Conservation (phyloP, 2,329 filamentous ascomycete genomes). For the Colletotrichum melonis region DNA sequence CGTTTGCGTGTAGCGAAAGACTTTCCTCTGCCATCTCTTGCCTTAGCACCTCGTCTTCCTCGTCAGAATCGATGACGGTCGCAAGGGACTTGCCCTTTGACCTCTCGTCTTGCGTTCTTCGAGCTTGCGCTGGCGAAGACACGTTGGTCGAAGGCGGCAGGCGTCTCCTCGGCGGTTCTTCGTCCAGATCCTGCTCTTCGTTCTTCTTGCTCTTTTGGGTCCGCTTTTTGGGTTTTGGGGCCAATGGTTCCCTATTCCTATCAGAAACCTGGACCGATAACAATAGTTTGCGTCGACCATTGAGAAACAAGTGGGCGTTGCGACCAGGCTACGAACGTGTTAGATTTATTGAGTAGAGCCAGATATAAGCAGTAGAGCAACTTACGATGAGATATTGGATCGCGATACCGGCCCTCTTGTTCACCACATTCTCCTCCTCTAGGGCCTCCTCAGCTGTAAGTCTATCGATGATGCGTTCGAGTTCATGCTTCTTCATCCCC, state of each 20-base stretch:
- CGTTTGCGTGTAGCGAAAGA: slow-evolving; percentile 52
- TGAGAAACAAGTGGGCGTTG: slow-evolving; percentile 55
- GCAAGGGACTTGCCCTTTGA: slow-evolving; percentile 45
- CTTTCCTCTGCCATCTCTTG: slow-evolving; percentile 51
- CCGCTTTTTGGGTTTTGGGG: slow-evolving; percentile 47
- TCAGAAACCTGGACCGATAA: slow-evolving; percentile 53
- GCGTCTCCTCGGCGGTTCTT: slow-evolving; percentile 33
- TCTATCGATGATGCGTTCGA: slow-evolving; percentile 85
- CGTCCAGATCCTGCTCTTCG: slow-evolving; percentile 42
- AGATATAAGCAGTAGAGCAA: slow-evolving; percentile 36
- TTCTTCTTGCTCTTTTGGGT: slow-evolving; percentile 49
- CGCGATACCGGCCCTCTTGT: slow-evolving; percentile 72
- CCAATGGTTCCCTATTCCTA: slow-evolving; percentile 41
- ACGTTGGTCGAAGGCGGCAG: slow-evolving; percentile 58
- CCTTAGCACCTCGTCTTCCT: slow-evolving; percentile 34
- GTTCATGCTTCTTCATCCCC: slow-evolving; percentile 77
- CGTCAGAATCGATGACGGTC: slow-evolving; percentile 36
- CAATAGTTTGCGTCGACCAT: slow-evolving; percentile 57
- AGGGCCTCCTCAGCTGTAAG: slow-evolving; percentile 81
- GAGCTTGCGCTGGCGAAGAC: slow-evolving; percentile 57
- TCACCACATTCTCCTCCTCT: slow-evolving; percentile 75
- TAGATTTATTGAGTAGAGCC: background rate
- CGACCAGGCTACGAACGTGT: slow-evolving; percentile 49
- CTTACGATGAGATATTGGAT: slow-evolving; percentile 78
- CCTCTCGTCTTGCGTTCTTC: slow-evolving; percentile 41